Evolutionary conservation across 108 stramenopile species (phyloP), one percentile per base, ranked within the genome.

Genomic region (Aurantiochytrium sp.): DNA sequence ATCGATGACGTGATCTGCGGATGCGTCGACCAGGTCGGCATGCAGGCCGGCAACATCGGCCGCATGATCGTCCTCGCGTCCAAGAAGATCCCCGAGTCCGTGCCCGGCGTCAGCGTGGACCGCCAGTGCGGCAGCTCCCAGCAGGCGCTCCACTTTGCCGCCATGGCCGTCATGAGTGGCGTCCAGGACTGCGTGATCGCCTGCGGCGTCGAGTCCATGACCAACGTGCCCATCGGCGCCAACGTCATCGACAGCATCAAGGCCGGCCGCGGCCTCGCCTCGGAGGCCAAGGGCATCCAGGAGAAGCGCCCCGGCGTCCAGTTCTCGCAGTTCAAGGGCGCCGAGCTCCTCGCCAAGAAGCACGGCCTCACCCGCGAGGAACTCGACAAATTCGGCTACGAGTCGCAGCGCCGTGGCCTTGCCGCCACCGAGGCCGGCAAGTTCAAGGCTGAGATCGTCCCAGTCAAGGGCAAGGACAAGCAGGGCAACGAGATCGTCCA

Each of bases 61-160:
- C 88, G 91, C 47, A 91, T 88, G 19, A 87, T 88, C 5, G 91
- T 87, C 5, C 72, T 91, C 35, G 88, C 83, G 64, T 47, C 88
- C 8, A 87, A 87, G 4, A 25, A 53, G 49, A 83, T 89, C 29
- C 91, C 91, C n/a, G 88, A 72, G 53, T 58, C 91, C n/a, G 91
- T 92, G 18, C 90, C 92, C 5, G 91, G 92, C 42, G 90, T 91
- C 49, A 92, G 92, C 23, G 89, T 94, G n/a, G 93, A 94, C 91
- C 89, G 93, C n/a, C 92, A 92, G 76, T 94, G 93, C 91, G 91
- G 91, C 58, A 91, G 90, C 57, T 92, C 92, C 45, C 93, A 93
- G 25, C 93, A 94, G 87, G 93, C 92, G 2, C 51, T 94, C 16
- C 89, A 91, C 18, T 71, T 92, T 55, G 93, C 93, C 25, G 93